Evolutionary conservation across 73 alveolate species (phyloP).

Genomic region (Paramecium tetraurelia): DNA sequence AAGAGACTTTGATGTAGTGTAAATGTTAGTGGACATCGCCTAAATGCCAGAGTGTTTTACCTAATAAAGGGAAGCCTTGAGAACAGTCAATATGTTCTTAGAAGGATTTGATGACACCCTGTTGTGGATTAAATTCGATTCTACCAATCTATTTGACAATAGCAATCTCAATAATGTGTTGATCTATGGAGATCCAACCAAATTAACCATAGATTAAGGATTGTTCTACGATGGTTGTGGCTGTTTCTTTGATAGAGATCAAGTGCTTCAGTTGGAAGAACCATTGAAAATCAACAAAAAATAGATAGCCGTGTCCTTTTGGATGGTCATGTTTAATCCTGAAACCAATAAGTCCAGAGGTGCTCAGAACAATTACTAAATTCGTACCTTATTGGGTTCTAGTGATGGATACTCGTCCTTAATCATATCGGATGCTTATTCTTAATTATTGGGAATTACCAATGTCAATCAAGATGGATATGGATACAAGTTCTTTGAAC

Average conservation of each 20-base stretch:
- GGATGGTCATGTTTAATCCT: slow-evolving; percentile 43
- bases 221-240: slow-evolving; percentile 48
- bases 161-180: neutral
- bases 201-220: slow-evolving; percentile 16
- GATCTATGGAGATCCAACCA: slow-evolving; percentile 27
- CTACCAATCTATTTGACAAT: slow-evolving; percentile 6
- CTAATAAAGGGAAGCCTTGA: neutral
- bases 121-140: slow-evolving; percentile 41
- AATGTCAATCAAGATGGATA: neutral
- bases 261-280: neutral
- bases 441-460: slow-evolving; percentile 13
- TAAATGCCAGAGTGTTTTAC: neutral
- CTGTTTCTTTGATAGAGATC: neutral
- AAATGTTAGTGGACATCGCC: neutral
- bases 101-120: slow-evolving; percentile 10
- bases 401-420: slow-evolving; percentile 22
- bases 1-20: neutral
- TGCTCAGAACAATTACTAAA: neutral
- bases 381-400: neutral
- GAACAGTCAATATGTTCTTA: neutral
- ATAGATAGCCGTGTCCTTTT: neutral
- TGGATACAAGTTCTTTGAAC: slow-evolving; percentile 22
- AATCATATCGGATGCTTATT: neutral
- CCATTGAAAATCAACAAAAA: neutral
- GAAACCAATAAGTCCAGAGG: neutral